A percentile compares a stretch with the other conserved stretches of the same genome.
These are phyloP conservation scores for Hyaloscypha finlandica DNA, from an alignment of 495 filamentous ascomycete genomes.

Conservation along the genomic window DNA sequence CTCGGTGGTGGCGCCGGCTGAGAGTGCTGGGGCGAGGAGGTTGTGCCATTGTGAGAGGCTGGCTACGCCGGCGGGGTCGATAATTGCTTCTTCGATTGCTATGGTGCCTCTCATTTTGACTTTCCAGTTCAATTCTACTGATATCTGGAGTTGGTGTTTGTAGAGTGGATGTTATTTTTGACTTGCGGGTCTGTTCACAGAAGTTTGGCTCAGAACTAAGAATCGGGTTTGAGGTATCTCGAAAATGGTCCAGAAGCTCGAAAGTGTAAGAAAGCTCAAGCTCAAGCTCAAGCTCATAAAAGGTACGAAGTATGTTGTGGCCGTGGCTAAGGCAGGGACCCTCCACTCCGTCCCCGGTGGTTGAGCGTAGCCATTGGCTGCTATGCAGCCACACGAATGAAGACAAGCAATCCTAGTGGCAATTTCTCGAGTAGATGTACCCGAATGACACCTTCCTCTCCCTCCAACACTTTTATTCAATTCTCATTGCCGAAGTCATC, in stretches of 20 bases:
- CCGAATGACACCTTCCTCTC: neutral
- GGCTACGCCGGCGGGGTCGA: conserved; percentile 42
- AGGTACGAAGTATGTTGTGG: neutral
- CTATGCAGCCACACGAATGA: neutral
- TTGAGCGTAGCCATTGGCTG: neutral
- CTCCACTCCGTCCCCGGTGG: neutral
- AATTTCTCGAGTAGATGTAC: neutral
- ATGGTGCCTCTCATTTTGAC: conserved; percentile 42
- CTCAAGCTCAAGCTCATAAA: neutral
- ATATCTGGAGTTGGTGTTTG: neutral
- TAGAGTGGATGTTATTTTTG: neutral
- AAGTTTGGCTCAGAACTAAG: neutral
- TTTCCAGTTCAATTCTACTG: neutral
- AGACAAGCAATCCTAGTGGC: neutral
- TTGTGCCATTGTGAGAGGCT: conserved; percentile 34
- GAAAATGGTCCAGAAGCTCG: neutral
- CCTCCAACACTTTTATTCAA: neutral
- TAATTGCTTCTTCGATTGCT: conserved; percentile 58
- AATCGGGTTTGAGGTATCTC: neutral
- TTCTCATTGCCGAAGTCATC: neutral
- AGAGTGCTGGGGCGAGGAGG: conserved; percentile 34
- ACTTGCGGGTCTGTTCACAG: neutral
- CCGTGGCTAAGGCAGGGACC: neutral
- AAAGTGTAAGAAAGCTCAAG: neutral
- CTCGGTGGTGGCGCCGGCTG: neutral